These are phyloP conservation scores for Pezicula carpinea DNA, from an alignment of 2,329 filamentous ascomycete species.

Conservation along the genomic window DNA sequence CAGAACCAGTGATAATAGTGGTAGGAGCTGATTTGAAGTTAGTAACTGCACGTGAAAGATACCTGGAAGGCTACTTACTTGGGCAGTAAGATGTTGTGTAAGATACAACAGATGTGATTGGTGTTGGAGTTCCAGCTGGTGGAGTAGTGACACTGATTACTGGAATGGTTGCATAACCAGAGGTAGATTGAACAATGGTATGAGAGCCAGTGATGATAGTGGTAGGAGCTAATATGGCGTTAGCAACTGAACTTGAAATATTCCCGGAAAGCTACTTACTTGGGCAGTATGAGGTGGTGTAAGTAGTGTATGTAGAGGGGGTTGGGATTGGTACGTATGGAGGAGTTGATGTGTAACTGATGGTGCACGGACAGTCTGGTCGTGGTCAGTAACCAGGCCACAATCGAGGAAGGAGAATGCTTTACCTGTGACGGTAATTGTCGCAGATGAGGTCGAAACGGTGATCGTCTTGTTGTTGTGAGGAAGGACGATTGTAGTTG, in stretches of 20 bases:
- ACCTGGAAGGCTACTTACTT: too few relatives aligned
- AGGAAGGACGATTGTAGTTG: constrained; percentile 55
- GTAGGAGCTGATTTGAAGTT: too few relatives aligned
- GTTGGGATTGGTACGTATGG: background rate
- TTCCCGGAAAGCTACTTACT: background rate
- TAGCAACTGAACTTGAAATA: constrained; percentile 3
- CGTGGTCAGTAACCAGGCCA: background rate
- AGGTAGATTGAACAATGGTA: background rate
- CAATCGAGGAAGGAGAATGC: background rate
- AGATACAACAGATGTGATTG: too few relatives aligned
- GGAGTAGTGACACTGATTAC: background rate
- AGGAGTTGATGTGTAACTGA: background rate
- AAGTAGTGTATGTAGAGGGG: background rate
- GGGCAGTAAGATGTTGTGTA: too few relatives aligned
- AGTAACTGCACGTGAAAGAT: too few relatives aligned
- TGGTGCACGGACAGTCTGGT: constrained; percentile 37
- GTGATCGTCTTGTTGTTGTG: constrained; percentile 61
- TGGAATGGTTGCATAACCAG: constrained; percentile 1
- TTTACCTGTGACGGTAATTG: constrained; percentile 35
- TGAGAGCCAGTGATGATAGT: constrained; percentile 1
- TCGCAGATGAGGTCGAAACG: constrained; percentile 51
- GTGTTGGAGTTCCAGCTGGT: background rate
- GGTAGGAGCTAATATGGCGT: constrained; percentile 12
- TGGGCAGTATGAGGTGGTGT: background rate
- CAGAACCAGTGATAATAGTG: too few relatives aligned